Conservation (phyloP, 352 stramenopile species). For the Pythium chondricola region DNA sequence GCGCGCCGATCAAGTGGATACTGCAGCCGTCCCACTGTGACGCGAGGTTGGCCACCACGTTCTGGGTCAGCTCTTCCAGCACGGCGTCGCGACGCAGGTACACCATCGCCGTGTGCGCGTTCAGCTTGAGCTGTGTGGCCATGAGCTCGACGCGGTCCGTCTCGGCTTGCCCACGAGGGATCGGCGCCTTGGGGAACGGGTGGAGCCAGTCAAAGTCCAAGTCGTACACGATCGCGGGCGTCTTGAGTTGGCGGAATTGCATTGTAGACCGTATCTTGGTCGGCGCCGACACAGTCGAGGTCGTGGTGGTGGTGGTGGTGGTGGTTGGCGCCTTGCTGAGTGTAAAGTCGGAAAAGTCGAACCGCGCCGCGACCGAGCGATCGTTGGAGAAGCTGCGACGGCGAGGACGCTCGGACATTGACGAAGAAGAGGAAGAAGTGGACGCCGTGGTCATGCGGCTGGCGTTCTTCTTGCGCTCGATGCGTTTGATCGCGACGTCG, state of each 20-base stretch:
- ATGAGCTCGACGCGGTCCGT: slow-evolving; percentile 43
- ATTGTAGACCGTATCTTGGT: slow-evolving; percentile 18
- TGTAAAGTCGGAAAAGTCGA: slow-evolving; percentile 16
- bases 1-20: slow-evolving; percentile 53
- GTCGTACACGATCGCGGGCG: slow-evolving; percentile 52
- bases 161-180: slow-evolving; percentile 24
- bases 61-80: slow-evolving; percentile 40
- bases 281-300: slow-evolving; percentile 2
- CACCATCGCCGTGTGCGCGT: slow-evolving; percentile 41
- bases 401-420: slow-evolving; percentile 1
- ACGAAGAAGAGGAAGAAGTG: background rate
- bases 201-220: slow-evolving; percentile 77
- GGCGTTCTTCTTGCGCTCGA: slow-evolving; percentile 7
- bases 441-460: slow-evolving; percentile 5
- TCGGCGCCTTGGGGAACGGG: slow-evolving; percentile 68
- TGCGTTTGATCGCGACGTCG: slow-evolving; percentile 15
- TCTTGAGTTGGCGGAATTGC: slow-evolving; percentile 53
- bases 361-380: background rate
- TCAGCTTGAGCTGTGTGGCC: slow-evolving; percentile 47
- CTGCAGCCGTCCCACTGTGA: slow-evolving; percentile 63
- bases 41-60: slow-evolving; percentile 41
- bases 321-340: too few relatives aligned
- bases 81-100: slow-evolving; percentile 51
- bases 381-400: slow-evolving; percentile 20
- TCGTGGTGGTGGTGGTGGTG: background rate